Base-by-base conservation (phyloP, 441 rosid genomes). In the Mallotus repandus region DNA sequence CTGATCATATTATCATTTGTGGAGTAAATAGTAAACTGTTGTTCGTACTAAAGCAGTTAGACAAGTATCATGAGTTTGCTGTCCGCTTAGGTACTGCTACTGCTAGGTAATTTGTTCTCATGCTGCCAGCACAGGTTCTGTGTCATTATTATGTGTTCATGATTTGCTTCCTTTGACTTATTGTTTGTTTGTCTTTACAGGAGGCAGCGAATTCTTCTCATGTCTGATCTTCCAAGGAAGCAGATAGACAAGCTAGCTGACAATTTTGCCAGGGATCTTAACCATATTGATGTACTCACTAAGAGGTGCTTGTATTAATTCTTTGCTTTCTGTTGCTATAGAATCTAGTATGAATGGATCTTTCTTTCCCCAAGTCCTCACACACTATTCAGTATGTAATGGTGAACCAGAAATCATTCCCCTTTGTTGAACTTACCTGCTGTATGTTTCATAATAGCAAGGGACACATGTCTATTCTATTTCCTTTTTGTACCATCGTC, bases 191-290 rank as follows among this genome's bases (percentile, higher is more conserved):
- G 46, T 75, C 58, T 78, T 83, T 77, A 66, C 75, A 95, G 98
- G 95, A 87, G 81, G 87, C 99, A 95, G 83, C 88, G 95, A 82
- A 90, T 95, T 84, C 94, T 95, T 84, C 92, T 95, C 71, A 84
- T 95, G 97, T 87, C 97, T 72, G 99, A 95, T 84, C 88, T 90
- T 79, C 99, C 99, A 29, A 86, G 99, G 87, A 95, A 91, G 84
- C 97, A 95, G 83, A 91, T 93, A 77, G 97, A 95, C 80, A 89
- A 82, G 87, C 68, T 91, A 53, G 94, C 95, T 77, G 99, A 95
- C 68, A 84, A 74, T 76, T 78, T 87, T 58, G 83, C 91, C 77
- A 95, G 81, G 83, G 99, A 95, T 83, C 89, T 91, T 70, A 82
- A 77, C 79, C 98, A 95, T 78, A 89, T 93, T 74, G 99, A 93